Base-by-base conservation (phyloP, 768 basidiomycete genomes). In the Pisolithus marmoratus region DNA sequence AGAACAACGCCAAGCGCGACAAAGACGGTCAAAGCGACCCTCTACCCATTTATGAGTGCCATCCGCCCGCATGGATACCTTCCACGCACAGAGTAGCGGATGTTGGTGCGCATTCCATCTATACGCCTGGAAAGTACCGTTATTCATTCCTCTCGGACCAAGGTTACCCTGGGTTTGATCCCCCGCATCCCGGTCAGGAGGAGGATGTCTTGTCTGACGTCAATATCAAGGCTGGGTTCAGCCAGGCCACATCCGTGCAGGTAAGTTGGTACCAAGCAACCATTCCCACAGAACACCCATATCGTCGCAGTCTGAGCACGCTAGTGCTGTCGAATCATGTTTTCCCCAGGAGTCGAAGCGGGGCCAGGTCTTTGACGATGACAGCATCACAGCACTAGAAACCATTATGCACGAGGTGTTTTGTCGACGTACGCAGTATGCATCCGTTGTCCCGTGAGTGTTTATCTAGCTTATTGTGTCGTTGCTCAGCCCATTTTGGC, bases 121-220 rank as follows among this genome's bases (percentile, higher is more conserved):
- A 45, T 11, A n/a, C 22, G 43, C 8, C 24, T 24, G 23, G 23
- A 4, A 17, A 5, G 26, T 45, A 22, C 26, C 20, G 4, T 15
- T n/a, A 57, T 22, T 1, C 4, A 34, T 1, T 26, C 3, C 3
- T 11, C 34, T 51, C 34, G 34, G 14, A 34, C 2, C 17, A 50
- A 92, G 90, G 90, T 17, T 90, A 85, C 63, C 73, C 78, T 50
- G 87, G 87, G 11, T 90, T 87, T 58, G 75, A 83, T 62, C 90
- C 90, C 41, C 87, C 90, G 6, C 76, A 78, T 38, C 80, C 84
- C 17, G 77, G 80, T 5, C 86, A 90, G 63, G 83, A 85, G 50
- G 90, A 92, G 63, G 89, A 90, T 58, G 61, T 79, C 2, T 69
- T 93, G 40, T 82, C 86, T 0, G 79, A 82, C 40, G 55, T 62